Base-by-base conservation (phyloP, 2,329 filamentous ascomycete species). In the Neonectria faginata region DNA sequence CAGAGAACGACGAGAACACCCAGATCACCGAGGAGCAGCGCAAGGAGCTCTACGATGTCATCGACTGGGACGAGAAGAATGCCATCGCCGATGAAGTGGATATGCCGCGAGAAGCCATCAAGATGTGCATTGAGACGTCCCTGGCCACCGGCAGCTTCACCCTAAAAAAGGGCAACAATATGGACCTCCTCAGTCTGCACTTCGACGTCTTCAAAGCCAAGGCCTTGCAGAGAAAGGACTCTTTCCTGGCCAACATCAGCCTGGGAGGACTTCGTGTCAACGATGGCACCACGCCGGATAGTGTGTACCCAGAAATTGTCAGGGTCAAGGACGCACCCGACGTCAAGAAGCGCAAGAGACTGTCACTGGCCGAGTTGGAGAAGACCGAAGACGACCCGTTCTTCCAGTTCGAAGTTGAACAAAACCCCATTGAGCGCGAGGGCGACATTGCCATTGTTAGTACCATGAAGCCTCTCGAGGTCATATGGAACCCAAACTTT, bases 11-110 rank as follows among this genome's bases (percentile, higher is more conserved):
- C 4, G 91, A 97, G 70, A 92, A 94, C 67, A 92, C 90, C 0
- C 88, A 93, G 64, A 97, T 99, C 86, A 97, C 93, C 0, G 96
- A 99, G 66, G 91, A 98, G 78, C 94, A 99, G 77, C 91, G 95
- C 45, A 94, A 98, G 77, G 95, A 99, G 79, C 86, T 99, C 10
- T 99, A 98, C 78, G 91, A 97, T 71, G 97, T 93, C 54, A 99
- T 99, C 73, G 96, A 98, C 74, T 99, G 95, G 90, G 93, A 99
- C 67, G 96, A 99, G 79, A 98, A 97, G 83, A 90, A 94, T 65
- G 92, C 92, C 2, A 86, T 99, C 42, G 86, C 93, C 0, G 94
- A 97, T 70, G 91, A 92, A 45, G 90, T 99, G 3, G 96, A 99
- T 71, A 85, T 94, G 33, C 97, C 97, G 0, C 89, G 92, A 58